These are phyloP conservation scores for Tuber indicum DNA, from an alignment of 495 filamentous ascomycete species.

Conservation along the genomic window DNA sequence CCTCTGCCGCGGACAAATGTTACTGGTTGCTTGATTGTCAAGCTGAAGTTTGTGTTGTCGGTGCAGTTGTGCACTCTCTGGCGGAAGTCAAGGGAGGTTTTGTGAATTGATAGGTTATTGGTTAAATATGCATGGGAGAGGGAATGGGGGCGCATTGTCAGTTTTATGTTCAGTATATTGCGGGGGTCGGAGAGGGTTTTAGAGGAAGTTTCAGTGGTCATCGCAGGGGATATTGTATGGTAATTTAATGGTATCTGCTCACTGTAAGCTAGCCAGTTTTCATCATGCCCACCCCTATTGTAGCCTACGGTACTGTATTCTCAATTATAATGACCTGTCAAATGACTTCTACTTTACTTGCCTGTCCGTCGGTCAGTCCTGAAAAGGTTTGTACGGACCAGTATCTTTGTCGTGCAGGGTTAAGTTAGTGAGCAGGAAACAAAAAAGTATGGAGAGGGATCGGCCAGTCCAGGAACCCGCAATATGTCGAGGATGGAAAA, in stretches of 20 bases:
- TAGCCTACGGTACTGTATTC: too few relatives aligned
- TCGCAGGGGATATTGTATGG: not conserved
- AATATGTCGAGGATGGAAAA: too few relatives aligned
- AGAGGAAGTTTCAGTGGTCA: not conserved
- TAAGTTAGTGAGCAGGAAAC: too few relatives aligned
- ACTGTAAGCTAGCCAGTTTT: too few relatives aligned
- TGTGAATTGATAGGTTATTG: conserved; percentile 22
- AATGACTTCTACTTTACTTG: too few relatives aligned
- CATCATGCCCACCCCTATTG: too few relatives aligned
- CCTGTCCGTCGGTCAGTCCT: too few relatives aligned
- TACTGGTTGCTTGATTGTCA: conserved; percentile 77
- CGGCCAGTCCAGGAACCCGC: too few relatives aligned
- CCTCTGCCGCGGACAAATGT: conserved; percentile 61
- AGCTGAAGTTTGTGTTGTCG: conserved; percentile 67
- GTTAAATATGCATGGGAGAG: not conserved
- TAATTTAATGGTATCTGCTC: too few relatives aligned
- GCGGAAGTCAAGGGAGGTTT: conserved; percentile 1
- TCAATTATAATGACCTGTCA: too few relatives aligned
- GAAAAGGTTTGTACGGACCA: too few relatives aligned
- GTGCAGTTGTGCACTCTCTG: conserved; percentile 40
- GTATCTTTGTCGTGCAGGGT: too few relatives aligned
- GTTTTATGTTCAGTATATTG: not conserved
- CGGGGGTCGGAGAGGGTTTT: not conserved
- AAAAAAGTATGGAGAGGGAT: not conserved
- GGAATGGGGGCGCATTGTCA: conserved; percentile 35